phyloP scores from a whole-genome alignment of 2,329 filamentous ascomycete genomes.

The Rutstroemia sydowiana region DNA sequence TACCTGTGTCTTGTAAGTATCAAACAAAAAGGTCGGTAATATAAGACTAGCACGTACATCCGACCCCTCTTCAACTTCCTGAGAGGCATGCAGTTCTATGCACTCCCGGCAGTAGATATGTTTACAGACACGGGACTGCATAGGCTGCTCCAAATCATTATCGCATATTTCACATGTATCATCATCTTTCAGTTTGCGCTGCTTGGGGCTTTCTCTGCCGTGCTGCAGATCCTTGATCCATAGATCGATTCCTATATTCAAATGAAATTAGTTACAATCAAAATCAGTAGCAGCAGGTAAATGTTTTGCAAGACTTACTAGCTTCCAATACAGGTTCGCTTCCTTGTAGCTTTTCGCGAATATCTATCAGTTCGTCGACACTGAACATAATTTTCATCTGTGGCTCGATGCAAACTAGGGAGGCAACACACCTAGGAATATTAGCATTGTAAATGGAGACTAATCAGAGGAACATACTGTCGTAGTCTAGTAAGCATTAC shows the following conservation, averaged over 20 bases:
- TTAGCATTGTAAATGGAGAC: not conserved
- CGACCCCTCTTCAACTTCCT: too few relatives aligned
- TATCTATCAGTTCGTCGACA: not conserved
- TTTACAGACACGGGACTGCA: not conserved
- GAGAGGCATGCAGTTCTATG: too few relatives aligned
- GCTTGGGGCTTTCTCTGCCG: not conserved
- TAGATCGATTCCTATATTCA: not conserved
- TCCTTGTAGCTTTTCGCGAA: not conserved
- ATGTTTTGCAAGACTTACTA: not conserved
- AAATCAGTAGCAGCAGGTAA: not conserved
- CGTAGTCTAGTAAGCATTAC: not conserved
- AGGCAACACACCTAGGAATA: not conserved
- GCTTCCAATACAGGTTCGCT: not conserved
- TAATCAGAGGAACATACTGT: not conserved
- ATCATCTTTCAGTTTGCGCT: not conserved
- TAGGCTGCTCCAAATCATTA: not conserved
- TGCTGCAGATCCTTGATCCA: not conserved
- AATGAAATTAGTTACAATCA: not conserved
- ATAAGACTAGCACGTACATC: too few relatives aligned
- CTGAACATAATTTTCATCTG: not conserved
- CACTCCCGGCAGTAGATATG: not conserved
- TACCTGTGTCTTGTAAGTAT: too few relatives aligned
- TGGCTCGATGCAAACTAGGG: not conserved
- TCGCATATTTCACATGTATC: not conserved
- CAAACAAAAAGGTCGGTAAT: too few relatives aligned